Conservation (phyloP, 2,329 filamentous ascomycete species). For the Alternaria infectoria region DNA sequence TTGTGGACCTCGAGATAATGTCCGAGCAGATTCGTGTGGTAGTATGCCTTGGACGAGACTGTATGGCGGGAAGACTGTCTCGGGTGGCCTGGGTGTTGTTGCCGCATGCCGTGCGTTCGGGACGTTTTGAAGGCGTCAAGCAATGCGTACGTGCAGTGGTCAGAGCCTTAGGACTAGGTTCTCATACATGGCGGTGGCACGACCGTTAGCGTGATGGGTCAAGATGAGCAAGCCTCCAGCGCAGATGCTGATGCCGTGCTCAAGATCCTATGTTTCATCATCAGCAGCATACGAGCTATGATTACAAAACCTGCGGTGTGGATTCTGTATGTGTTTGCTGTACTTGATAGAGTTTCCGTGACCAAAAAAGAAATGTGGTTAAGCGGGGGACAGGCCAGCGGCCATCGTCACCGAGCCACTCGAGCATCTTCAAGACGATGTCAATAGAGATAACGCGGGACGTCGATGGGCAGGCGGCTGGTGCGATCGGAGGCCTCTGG, state of each 20-base stretch:
- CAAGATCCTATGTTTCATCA: conserved; percentile 1
- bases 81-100: not conserved
- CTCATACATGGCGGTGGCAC: not conserved
- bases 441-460: not conserved
- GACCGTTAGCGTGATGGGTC: not conserved
- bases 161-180: not conserved
- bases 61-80: not conserved
- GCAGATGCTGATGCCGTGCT: not conserved
- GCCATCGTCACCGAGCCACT: not conserved
- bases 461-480: not conserved
- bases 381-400: not conserved
- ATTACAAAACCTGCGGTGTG: not conserved
- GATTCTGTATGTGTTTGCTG: not conserved
- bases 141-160: conserved; percentile 4
- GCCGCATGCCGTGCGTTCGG: not conserved
- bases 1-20: not conserved
- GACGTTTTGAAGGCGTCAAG: not conserved
- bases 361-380: not conserved
- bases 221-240: not conserved
- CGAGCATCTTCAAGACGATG: conserved; percentile 1
- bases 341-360: not conserved
- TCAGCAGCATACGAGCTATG: not conserved
- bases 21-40: not conserved
- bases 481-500: not conserved
- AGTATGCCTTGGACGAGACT: conserved; percentile 1